Base-by-base conservation (phyloP, 1,139 yeast species). In the Suhomyces ambrosiae region DNA sequence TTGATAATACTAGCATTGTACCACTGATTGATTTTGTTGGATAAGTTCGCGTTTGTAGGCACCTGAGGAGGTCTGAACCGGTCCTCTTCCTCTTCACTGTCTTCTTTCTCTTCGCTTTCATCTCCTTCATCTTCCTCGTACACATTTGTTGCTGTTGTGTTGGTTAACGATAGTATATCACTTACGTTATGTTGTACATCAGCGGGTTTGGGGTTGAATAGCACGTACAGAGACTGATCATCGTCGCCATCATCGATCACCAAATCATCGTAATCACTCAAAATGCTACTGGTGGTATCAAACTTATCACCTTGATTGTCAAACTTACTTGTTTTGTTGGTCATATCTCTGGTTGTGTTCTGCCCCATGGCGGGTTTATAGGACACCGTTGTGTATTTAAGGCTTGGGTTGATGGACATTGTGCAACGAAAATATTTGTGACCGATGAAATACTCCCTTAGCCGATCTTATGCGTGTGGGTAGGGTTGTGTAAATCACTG, bases 221-320 rank as follows among this genome's bases (percentile, higher is more conserved):
- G 58, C 21, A 71, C 73, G 63, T 71, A 71, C 58, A 66, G 68
- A 18, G 69, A 63, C 44, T 68, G 67, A 37, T 60, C 65, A 41
- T 63, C 68, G 6, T 38, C 41, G 15, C 30, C 42, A 9, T 31
- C 46, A 11, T 31, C 34, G 7, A 35, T 38, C n/a, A 38, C 48
- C 30, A 37, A 37, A 21, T 48, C 53, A 19, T 49, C 52, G 28
- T 52, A 52, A 33, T 54, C 60, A 7, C 60, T 54, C 23, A 54
- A 47, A 21, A 54, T 52, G 31, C 54, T 46, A 30, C 49, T 44
- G 25, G 53, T 38, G 33, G 52, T 51, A 17, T 48, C 51, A 25
- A 33, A 42, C 21, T 32, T 34, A 23, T 46, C 47, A 31, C 30
- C 25, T 11, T 32, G n/a, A 18, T 23, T 18, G 26, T 27, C 32